Evolutionary conservation across 2,329 filamentous ascomycete genomes (phyloP), one percentile per base, ranked within the genome.

Genomic region (Aureobasidium sp.): DNA sequence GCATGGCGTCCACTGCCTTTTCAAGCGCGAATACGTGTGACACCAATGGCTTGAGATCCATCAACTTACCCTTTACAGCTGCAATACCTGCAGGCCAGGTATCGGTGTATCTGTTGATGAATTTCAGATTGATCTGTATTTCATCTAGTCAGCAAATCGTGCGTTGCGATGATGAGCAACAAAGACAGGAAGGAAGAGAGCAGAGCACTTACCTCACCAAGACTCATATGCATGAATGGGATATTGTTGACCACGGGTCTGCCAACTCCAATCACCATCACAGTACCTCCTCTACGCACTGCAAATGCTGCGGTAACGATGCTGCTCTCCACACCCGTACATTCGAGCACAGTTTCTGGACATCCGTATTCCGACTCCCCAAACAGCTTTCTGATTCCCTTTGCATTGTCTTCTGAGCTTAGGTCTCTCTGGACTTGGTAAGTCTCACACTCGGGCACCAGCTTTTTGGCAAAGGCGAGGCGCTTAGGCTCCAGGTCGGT

Each of bases 401-500:
- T 62, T 12, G 69, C 69, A 17, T 65, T 69, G 32, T 69, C 68
- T 56, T 71, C 53, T 9, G 67, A 62, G 10, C 57, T 63, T 46
- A 66, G 66, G 24, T 57, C 61, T 17, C 63, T 57, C 9, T 69
- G 62, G 34, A 73, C 69, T 46, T 67, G 65, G 43, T 69, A 70
- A 1, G 70, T 68, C 1, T 66, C 60, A 48, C 66, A 68, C 1
- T 66, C 67, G 10, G 70, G 71, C 1, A 84, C 83, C 69, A 90
- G 93, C 32, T 77, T 76, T 69, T 79, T 79, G 15, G 93, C 92
- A 71, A 97, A 94, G 63, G 89, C 84, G 65, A 97, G 80, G 74
- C 92, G 85, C 66, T 82, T 78, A 67, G 86, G 82, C 65, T 95
- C 86, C 67, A 97, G 92, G 77, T 97, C 93, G 41, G 96, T 92